Evolutionary conservation across 2,329 filamentous ascomycete genomes (phyloP), one percentile per base, ranked within the genome.

Genomic region (Venturia pyrina): DNA sequence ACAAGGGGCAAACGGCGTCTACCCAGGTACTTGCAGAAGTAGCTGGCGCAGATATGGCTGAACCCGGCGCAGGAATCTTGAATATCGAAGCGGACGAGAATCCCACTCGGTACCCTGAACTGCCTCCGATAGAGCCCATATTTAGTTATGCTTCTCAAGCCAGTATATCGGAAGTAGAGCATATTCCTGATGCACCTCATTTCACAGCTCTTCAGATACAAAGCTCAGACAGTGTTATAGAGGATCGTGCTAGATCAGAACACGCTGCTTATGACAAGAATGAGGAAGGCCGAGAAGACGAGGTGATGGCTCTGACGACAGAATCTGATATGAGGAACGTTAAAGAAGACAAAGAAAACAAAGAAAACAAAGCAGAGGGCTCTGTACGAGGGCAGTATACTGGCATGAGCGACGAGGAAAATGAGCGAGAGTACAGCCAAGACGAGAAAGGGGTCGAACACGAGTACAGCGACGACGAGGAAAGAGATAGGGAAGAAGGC

Each of bases 371-470:
- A 50, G 46, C 7, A 50, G 53, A 37, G 28, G 28, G 32, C 17
- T 8, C 10, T 10, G 21, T 28, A 4, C 21, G 21, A 24, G n/a
- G 21, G 21, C 48, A 28, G 15, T 15, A 32, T 40, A 5, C 28
- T 61, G 57, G 13, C 34, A 61, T 40, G 34, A 17, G 43, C 17
- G 60, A 44, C 11, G 43, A 43, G 37, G 60, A 46, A 34, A 28
- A 7, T 43, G 37, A 43, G 7, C 37, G n/a, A 48, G 63, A 34
- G 37, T n/a, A 68, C 17, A 65, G 60, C 32, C 40, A 53, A n/a
- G 61, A 46, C 62, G n/a, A 41, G 19, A n/a, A 41, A 21, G 53
- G 59, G 41, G 34, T 4, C 13, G 37, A 46, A 57, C 17, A 28
- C 11, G 59, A 50, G 34, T 34, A 37, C 19, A 40, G 46, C 5